Evolutionary conservation across 768 basidiomycete genomes (phyloP).

Genomic region (Lactarius quietus): DNA sequence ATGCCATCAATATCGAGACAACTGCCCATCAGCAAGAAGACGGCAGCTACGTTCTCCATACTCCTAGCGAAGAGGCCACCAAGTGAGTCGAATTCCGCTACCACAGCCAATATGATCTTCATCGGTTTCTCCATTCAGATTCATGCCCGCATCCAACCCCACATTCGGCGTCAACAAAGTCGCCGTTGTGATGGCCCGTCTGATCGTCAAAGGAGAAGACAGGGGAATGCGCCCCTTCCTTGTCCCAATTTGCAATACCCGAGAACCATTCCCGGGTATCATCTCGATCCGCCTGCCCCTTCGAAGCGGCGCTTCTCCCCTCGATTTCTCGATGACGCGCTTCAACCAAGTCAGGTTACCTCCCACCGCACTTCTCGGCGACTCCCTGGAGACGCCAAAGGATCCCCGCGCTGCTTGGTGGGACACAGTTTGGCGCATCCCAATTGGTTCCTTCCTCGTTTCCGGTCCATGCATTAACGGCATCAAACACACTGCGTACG

Average conservation of each 20-base stretch:
- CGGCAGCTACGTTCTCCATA: conserved; percentile 50
- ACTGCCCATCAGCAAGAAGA: conserved; percentile 49
- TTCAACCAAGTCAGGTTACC: conserved; percentile 55
- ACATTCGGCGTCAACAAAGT: conserved; percentile 51
- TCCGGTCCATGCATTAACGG: conserved; percentile 13
- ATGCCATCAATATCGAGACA: conserved; percentile 58
- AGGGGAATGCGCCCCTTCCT: conserved; percentile 52
- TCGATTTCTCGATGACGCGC: conserved; percentile 55
- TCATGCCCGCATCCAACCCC: conserved; percentile 58
- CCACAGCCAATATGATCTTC: conserved; percentile 6
- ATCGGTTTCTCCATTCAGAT: conserved; percentile 35
- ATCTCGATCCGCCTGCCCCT: conserved; percentile 45
- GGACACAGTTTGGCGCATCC: conserved; percentile 39
- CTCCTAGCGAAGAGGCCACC: conserved; percentile 54
- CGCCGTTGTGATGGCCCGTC: conserved; percentile 53
- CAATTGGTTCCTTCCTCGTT: conserved; percentile 13
- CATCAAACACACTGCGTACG: conserved; percentile 15
- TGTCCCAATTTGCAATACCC: conserved; percentile 51
- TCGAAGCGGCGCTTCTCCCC: conserved; percentile 49
- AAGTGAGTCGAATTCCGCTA: conserved; percentile 39
- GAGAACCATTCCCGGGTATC: conserved; percentile 52
- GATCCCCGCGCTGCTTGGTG: conserved; percentile 50
- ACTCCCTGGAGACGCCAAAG: conserved; percentile 37
- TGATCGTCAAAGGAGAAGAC: conserved; percentile 50
- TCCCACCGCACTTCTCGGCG: conserved; percentile 42